Conservation (phyloP, 768 basidiomycete species). For the Lyophyllum shimeji region DNA sequence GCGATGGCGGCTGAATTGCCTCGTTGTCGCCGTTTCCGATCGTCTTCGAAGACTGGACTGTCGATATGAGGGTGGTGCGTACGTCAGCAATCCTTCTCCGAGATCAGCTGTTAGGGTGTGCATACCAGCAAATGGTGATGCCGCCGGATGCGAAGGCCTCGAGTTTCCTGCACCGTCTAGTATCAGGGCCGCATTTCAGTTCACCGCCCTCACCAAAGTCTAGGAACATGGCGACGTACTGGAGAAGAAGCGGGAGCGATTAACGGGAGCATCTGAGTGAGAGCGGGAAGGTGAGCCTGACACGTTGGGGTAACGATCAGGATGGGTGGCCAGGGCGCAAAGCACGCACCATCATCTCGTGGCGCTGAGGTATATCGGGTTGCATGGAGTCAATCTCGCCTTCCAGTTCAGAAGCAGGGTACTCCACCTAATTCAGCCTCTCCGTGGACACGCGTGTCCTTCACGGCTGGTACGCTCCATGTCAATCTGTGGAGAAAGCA, state of each 20-base stretch:
- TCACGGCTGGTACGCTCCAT: background rate
- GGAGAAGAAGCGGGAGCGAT: background rate
- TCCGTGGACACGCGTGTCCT: background rate
- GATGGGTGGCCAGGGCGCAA: background rate
- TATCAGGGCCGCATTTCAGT: background rate
- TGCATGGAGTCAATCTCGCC: background rate
- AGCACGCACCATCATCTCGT: background rate
- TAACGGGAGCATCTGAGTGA: background rate
- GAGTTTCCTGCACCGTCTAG: conserved; percentile 5
- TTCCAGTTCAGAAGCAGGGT: background rate
- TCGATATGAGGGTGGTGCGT: background rate
- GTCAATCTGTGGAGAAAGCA: background rate
- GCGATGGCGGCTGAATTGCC: background rate
- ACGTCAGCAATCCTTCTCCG: background rate
- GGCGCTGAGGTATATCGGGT: background rate
- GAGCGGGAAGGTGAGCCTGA: background rate
- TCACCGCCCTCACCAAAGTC: background rate
- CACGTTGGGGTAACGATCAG: conserved; percentile 16
- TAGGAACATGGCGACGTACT: conserved; percentile 8
- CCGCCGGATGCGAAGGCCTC: too few species aligned
- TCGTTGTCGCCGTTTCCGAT: background rate
- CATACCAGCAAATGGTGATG: background rate
- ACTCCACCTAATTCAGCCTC: background rate
- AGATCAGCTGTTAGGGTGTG: background rate
- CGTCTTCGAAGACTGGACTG: background rate